These are phyloP conservation scores for Phytophthora tubulina DNA, from an alignment of 352 stramenopile genomes.

Conservation along the genomic window DNA sequence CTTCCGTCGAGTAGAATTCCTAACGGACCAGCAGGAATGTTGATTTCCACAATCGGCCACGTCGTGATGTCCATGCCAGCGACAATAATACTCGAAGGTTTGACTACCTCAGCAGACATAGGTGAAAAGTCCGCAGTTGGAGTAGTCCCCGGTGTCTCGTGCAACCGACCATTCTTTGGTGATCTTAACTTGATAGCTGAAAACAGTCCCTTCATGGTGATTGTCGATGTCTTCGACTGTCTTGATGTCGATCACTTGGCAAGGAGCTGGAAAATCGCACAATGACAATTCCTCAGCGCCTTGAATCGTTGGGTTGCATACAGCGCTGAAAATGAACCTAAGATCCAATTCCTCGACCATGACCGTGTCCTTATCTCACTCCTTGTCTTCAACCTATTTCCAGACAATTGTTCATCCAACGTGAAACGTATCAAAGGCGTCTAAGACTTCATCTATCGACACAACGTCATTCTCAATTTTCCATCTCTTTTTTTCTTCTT, in stretches of 20 bases:
- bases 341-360: constrained; percentile 13
- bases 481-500: constrained; percentile 26
- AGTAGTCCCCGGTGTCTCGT: constrained; percentile 25
- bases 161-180: neutral
- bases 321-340: neutral
- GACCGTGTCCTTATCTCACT: constrained; percentile 6
- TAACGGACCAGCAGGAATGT: constrained; percentile 64
- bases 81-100: constrained; percentile 35
- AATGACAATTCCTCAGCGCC: constrained; percentile 7
- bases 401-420: constrained; percentile 12
- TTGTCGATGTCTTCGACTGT: neutral
- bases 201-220: constrained; percentile 39
- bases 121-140: constrained; percentile 21
- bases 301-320: neutral
- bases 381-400: constrained; percentile 35
- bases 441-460: constrained; percentile 7
- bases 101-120: constrained; percentile 23
- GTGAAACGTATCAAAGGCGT: constrained; percentile 9
- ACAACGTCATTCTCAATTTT: constrained; percentile 27
- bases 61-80: constrained; percentile 38
- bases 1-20: constrained; percentile 75
- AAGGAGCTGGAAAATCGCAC: constrained; percentile 20
- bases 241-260: constrained; percentile 16
- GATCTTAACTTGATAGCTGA: constrained; percentile 26
- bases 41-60: constrained; percentile 48